These are phyloP conservation scores for Hanseniaspora lachancei DNA, from an alignment of 805 yeast genomes.

Conservation along the genomic window DNA sequence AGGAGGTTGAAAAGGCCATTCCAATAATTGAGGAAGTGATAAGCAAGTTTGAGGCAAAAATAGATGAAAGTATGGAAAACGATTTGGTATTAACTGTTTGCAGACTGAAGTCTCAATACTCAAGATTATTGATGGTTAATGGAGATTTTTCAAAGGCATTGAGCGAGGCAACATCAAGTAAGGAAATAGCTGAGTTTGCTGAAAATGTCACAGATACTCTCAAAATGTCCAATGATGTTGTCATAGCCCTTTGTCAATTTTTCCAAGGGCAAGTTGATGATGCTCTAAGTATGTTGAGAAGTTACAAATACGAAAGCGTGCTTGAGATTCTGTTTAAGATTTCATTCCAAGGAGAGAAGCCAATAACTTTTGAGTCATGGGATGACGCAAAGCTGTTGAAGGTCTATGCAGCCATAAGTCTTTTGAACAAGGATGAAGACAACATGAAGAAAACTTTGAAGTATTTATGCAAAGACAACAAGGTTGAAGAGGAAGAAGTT, in stretches of 20 bases:
- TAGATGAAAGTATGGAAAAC: constrained; percentile 43
- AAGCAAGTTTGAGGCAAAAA: constrained; percentile 37
- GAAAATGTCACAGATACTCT: constrained; percentile 23
- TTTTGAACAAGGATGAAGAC: constrained; percentile 44
- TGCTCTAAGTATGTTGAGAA: constrained; percentile 53
- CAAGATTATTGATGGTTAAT: constrained; percentile 56
- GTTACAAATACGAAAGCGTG: constrained; percentile 43
- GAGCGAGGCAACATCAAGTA: constrained; percentile 44
- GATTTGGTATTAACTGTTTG: constrained; percentile 39
- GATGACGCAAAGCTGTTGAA: constrained; percentile 2
- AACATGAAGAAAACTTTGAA: constrained; percentile 38
- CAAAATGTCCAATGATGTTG: constrained; percentile 48
- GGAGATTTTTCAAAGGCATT: constrained; percentile 45
- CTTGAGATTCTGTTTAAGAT: constrained; percentile 67
- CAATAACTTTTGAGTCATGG: constrained; percentile 17
- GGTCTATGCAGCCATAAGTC: constrained; percentile 35
- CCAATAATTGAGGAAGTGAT: constrained; percentile 37
- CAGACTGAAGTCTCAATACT: constrained; percentile 51
- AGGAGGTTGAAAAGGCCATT: constrained; percentile 44
- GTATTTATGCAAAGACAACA: constrained; percentile 50
- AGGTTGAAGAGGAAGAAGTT: constrained; percentile 39
- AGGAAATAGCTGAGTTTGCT: constrained; percentile 34
- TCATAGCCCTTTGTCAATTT: constrained; percentile 59
- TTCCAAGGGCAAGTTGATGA: constrained; percentile 49
- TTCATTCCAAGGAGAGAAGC: constrained; percentile 58